Base-by-base conservation (phyloP, 345 rosid species). In the Eucalyptus cladocalyx region DNA sequence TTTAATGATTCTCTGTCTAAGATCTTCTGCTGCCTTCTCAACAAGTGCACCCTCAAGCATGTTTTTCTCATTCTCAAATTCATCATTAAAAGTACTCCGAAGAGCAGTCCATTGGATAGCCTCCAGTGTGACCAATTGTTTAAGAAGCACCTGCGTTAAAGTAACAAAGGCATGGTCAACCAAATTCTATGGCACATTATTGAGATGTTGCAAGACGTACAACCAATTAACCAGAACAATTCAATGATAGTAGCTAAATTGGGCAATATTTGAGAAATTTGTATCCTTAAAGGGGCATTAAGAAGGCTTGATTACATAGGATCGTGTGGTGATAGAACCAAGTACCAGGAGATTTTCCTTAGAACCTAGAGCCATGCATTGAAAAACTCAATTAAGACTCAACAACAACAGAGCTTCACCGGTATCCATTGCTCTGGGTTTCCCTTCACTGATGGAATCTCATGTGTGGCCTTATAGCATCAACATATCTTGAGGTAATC, bases 101-200 rank as follows among this genome's bases (percentile, higher is more conserved):
- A 98, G 97, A 86, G 96, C 92, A 72, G 98, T 96, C 98, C 99
- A 96, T 86, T 93, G 98, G 90, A 98, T 94, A 90, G 97, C 99
- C 94, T 98, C 98, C 98, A 95, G 94, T 34, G 98, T 97, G 86
- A 98, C 98, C 91, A 98, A 92, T 90, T 97, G 97, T 90, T 96
- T 47, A 3, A 47, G 48, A 47, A 47, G 48, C 48, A 89, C 94
- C 99, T 96, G 89, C 23, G 53, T 86, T 69, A 88, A 88, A 42
- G 49, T 69, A 89, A 56, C 10, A 21, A 81, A 81, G 86, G 49
- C 26, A 40, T 10, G 16, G 16, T 81, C 23, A 9, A 48, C 37
- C 14, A 24, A n/a, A 18, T 81, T 15, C 48, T 40, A 43, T 81
- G 45, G 45, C 45, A 81, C 13, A 21, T 81, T 81, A 48, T 30